Percentiles rank a stretch among this genome's conserved stretches.
Conservation (phyloP, 371 early-diverging fungal genomes). For the Rhizopus microsporus region DNA sequence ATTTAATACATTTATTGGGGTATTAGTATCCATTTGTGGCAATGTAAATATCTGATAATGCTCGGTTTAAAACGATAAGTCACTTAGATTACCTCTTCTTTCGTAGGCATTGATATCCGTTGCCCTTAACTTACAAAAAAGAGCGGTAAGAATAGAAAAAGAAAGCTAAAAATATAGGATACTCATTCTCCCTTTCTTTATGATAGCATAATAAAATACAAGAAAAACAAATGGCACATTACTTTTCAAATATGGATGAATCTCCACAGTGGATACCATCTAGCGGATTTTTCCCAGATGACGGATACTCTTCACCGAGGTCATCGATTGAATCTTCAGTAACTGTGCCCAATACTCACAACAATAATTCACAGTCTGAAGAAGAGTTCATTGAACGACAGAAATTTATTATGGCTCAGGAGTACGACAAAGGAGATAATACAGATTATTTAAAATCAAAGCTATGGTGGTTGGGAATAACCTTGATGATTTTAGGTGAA, state of each 20-base stretch:
- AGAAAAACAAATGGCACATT: constrained; percentile 44
- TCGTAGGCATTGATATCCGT: constrained; percentile 64
- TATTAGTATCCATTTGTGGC: constrained; percentile 61
- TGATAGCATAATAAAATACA: constrained; percentile 50
- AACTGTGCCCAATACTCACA: not conserved
- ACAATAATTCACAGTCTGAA: constrained; percentile 15
- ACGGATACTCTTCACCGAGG: constrained; percentile 53
- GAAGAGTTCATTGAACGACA: constrained; percentile 37
- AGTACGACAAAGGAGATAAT: constrained; percentile 37
- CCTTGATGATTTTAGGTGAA: constrained; percentile 76
- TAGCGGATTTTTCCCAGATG: constrained; percentile 46
- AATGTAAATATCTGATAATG: constrained; percentile 46
- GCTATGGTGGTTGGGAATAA: constrained; percentile 76
- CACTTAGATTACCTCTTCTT: not conserved
- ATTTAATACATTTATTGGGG: constrained; percentile 63
- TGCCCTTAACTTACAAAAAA: constrained; percentile 73
- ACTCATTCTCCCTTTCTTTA: constrained; percentile 1
- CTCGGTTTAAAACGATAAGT: not conserved
- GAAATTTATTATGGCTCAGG: constrained; percentile 45
- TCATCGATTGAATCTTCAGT: constrained; percentile 37
- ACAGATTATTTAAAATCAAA: constrained; percentile 60
- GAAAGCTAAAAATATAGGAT: not conserved
- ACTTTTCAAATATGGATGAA: constrained; percentile 50
- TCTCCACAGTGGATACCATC: constrained; percentile 45
- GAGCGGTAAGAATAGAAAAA: constrained; percentile 53